Evolutionary conservation across 768 basidiomycete species (phyloP).

Genomic region (Hemileccinum impolitum): DNA sequence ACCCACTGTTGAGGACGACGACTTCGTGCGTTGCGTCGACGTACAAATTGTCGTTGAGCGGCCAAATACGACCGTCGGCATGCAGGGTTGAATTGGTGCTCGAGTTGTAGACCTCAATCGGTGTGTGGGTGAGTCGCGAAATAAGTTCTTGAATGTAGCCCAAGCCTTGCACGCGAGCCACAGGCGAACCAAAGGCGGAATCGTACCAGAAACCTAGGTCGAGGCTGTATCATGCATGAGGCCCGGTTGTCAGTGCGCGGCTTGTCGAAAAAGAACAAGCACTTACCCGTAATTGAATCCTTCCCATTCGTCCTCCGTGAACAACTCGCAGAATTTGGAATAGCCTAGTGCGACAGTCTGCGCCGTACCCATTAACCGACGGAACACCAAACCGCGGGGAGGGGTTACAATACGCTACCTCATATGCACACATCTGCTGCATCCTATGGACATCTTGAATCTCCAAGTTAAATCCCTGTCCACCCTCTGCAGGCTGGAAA

Average conservation of each 20-base stretch:
- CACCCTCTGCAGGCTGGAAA: constrained; percentile 30
- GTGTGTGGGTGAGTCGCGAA: constrained; percentile 76
- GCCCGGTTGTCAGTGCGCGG: neutral
- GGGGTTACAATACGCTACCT: constrained; percentile 39
- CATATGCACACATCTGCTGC: constrained; percentile 84
- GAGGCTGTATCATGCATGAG: constrained; percentile 13
- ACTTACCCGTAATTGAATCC: constrained; percentile 84
- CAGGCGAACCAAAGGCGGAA: constrained; percentile 78
- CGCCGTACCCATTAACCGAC: neutral
- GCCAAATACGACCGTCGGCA: constrained; percentile 65
- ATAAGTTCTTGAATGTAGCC: constrained; percentile 84
- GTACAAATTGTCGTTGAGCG: constrained; percentile 67
- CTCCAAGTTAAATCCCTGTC: constrained; percentile 53
- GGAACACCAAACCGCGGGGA: neutral
- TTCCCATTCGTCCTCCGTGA: constrained; percentile 91
- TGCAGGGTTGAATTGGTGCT: constrained; percentile 84
- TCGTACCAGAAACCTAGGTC: constrained; percentile 44
- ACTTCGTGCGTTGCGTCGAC: constrained; percentile 92
- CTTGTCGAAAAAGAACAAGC: neutral
- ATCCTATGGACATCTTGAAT: constrained; percentile 71
- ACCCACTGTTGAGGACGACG: constrained; percentile 78
- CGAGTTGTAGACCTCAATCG: constrained; percentile 66
- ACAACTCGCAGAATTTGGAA: constrained; percentile 87
- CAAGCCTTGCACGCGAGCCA: constrained; percentile 71
- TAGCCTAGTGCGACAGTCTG: constrained; percentile 90